Conservation (phyloP, 2,329 filamentous ascomycete species). For the Aspergillus pseudonomiae region DNA sequence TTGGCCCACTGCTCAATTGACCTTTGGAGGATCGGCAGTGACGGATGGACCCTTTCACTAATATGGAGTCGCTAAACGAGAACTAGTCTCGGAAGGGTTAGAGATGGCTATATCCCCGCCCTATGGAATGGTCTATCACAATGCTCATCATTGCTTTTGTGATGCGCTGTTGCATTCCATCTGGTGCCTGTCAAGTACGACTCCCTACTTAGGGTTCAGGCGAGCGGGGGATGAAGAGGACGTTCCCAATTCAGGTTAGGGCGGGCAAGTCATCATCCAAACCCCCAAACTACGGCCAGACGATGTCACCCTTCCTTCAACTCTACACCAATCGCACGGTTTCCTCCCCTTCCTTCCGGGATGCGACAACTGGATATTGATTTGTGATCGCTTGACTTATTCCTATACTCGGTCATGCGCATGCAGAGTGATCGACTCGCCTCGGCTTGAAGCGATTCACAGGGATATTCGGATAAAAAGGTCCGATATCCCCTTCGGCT, state of each 20-base stretch:
- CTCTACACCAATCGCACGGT: neutral
- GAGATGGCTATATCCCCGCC: neutral
- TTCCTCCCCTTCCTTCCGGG: neutral
- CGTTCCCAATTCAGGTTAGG: neutral
- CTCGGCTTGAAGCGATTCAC: slow-evolving; percentile 11
- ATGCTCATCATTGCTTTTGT: neutral
- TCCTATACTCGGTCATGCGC: slow-evolving; percentile 12
- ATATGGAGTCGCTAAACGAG: neutral
- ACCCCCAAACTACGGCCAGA: neutral
- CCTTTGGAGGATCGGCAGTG: neutral
- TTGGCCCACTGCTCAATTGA: neutral
- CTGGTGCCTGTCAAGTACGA: neutral
- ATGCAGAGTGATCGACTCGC: slow-evolving; percentile 6
- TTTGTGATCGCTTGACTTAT: neutral
- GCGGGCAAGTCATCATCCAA: neutral
- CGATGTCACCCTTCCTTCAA: slow-evolving; percentile 13
- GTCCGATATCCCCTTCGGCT: neutral
- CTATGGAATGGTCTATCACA: neutral
- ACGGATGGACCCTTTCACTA: neutral
- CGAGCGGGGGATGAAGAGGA: neutral
- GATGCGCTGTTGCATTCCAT: neutral
- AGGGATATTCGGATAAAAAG: slow-evolving; percentile 12
- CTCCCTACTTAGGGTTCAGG: neutral
- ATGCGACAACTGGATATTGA: neutral
- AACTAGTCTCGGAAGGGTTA: neutral